Evolutionary conservation across 2,329 filamentous ascomycete genomes (phyloP).

Genomic region (Fusarium incarnatum): DNA sequence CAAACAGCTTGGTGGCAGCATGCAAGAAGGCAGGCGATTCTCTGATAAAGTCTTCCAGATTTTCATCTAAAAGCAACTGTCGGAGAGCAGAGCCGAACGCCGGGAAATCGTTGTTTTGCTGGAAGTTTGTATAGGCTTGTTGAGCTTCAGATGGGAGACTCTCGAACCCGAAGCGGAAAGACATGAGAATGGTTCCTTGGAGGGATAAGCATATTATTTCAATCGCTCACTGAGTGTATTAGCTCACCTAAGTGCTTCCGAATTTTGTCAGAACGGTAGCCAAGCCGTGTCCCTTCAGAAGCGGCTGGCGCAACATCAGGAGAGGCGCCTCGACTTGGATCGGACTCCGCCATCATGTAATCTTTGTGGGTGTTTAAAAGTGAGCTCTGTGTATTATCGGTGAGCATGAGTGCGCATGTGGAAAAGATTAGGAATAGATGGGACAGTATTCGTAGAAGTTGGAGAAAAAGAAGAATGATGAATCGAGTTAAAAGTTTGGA

Average conservation of each 20-base stretch:
- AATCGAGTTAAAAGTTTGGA: conserved; percentile 3
- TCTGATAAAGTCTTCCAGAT: conserved; percentile 40
- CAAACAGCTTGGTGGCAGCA: conserved; percentile 36
- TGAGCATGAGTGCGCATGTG: neutral
- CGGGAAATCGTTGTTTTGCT: neutral
- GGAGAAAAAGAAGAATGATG: neutral
- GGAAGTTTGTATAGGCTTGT: conserved; percentile 21
- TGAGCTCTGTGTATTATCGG: neutral
- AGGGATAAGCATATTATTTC: conserved; percentile 1
- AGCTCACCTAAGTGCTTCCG: conserved; percentile 18
- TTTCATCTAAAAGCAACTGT: conserved; percentile 11
- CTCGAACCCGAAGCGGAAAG: conserved; percentile 24
- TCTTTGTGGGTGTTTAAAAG: neutral
- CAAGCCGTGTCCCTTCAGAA: neutral
- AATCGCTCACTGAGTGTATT: no score
- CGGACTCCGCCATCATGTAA: conserved; percentile 17
- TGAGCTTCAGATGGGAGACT: conserved; percentile 30
- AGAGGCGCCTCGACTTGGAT: neutral
- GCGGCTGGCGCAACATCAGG: neutral
- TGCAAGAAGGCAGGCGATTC: conserved; percentile 24
- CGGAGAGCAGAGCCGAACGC: conserved; percentile 30
- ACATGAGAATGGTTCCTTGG: conserved; percentile 25
- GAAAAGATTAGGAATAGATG: neutral
- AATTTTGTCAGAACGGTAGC: conserved; percentile 12
- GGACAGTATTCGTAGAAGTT: neutral